Conservation (phyloP, 1,284 basidiomycete genomes). For the Agroathelia rolfsii region DNA sequence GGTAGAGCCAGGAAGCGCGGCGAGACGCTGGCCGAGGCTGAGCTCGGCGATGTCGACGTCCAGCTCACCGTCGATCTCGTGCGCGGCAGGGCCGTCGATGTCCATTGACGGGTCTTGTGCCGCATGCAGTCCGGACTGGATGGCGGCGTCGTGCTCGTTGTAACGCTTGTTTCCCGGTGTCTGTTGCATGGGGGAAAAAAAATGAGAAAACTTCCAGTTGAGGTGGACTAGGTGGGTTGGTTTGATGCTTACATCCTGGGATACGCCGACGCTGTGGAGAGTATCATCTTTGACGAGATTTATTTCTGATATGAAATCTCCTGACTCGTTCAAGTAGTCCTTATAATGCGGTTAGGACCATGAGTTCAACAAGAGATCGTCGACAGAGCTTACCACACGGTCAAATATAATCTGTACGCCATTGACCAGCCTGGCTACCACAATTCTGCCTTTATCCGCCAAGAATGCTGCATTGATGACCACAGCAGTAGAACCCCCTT, state of each 20-base stretch:
- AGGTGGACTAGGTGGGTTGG: too few relatives aligned
- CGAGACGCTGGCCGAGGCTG: slow-evolving; percentile 80
- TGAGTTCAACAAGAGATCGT: slow-evolving; percentile 4
- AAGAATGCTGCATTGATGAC: slow-evolving; percentile 42
- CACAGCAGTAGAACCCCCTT: slow-evolving; percentile 24
- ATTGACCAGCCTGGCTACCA: slow-evolving; percentile 52
- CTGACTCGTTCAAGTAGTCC: slow-evolving; percentile 46
- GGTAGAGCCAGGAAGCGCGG: slow-evolving; percentile 50
- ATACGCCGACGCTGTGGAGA: slow-evolving; percentile 25
- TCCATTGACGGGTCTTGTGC: slow-evolving; percentile 52
- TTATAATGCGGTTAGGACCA: slow-evolving; percentile 17
- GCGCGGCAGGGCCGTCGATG: slow-evolving; percentile 35
- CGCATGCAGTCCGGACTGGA: slow-evolving; percentile 53
- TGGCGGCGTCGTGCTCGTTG: slow-evolving; percentile 43
- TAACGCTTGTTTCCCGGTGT: slow-evolving; percentile 47
- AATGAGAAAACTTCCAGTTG: too few relatives aligned
- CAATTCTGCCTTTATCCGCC: slow-evolving; percentile 34
- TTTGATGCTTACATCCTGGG: slow-evolving; percentile 18
- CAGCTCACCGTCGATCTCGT: slow-evolving; percentile 55
- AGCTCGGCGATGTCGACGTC: slow-evolving; percentile 84
- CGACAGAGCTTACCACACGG: slow-evolving; percentile 40
- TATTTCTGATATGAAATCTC: slow-evolving; percentile 48
- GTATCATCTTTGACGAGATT: slow-evolving; percentile 37
- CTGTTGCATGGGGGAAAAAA: slow-evolving; percentile 29
- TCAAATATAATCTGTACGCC: slow-evolving; percentile 65